Percentiles rank a stretch among this genome's conserved stretches.
phyloP scores from a whole-genome alignment of 768 basidiomycete species.

The Rhodotorula taiwanensis region DNA sequence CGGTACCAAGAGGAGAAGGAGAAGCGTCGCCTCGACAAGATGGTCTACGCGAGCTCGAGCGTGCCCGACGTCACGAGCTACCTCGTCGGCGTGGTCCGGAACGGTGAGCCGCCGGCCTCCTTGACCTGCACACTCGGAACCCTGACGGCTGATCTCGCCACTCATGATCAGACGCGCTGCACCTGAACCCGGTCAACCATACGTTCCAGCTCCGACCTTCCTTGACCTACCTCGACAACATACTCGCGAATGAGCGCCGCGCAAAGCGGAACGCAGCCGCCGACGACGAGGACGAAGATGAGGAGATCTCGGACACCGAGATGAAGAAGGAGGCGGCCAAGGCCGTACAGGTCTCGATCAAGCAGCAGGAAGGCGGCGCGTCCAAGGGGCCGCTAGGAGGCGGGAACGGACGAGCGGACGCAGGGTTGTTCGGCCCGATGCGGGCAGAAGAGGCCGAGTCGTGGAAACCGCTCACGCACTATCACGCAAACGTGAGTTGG shows the following conservation, averaged over 20 bases:
- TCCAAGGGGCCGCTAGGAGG: conserved; percentile 15
- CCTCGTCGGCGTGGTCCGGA: conserved; percentile 41
- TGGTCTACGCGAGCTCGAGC: conserved; percentile 35
- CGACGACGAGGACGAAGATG: conserved; percentile 31
- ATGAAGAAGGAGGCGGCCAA: conserved; percentile 32
- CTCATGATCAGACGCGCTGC: conserved; percentile 38
- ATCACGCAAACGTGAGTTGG: conserved; percentile 32
- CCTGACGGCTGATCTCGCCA: neutral
- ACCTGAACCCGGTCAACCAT: conserved; percentile 41
- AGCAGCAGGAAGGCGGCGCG: conserved; percentile 9
- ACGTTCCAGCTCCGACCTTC: conserved; percentile 43
- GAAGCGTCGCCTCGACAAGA: conserved; percentile 30
- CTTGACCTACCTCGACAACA: conserved; percentile 42
- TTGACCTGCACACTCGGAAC: neutral
- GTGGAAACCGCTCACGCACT: conserved; percentile 34
- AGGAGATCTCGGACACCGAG: conserved; percentile 38
- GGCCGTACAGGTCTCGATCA: conserved; percentile 36
- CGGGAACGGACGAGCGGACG: conserved; percentile 19
- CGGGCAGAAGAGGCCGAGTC: conserved; percentile 30
- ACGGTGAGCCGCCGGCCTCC: conserved; percentile 34
- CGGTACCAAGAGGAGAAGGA: conserved; percentile 26
- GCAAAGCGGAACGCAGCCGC: conserved; percentile 28
- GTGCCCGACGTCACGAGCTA: conserved; percentile 44
- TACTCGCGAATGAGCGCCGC: conserved; percentile 35
- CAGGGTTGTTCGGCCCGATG: conserved; percentile 28